Conservation (phyloP, 306 rosid species). For the Betula pendula region DNA sequence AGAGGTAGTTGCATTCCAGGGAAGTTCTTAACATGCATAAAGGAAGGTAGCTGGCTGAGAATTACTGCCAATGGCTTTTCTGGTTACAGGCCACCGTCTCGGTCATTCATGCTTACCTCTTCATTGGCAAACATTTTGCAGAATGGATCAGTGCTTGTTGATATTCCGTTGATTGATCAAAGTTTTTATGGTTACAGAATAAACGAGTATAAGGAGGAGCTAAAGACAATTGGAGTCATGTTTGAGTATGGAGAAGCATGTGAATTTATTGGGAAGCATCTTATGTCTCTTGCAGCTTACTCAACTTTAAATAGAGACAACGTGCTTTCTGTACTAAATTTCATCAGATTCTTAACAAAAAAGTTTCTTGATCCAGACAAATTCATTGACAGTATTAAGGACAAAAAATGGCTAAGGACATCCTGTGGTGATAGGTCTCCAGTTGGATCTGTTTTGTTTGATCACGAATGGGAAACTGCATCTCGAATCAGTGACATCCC, state of each 20-base stretch:
- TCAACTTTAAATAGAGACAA: conserved; percentile 37
- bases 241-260: conserved; percentile 64
- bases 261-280: conserved; percentile 53
- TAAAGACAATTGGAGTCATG: conserved; percentile 69
- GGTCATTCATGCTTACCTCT: conserved; percentile 54
- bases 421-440: conserved; percentile 57
- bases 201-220: conserved; percentile 50
- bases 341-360: conserved; percentile 48
- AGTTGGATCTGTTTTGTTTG: conserved; percentile 51
- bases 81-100: conserved; percentile 52
- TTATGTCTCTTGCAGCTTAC: conserved; percentile 54
- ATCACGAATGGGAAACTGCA: conserved; percentile 53
- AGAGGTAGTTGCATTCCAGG: conserved; percentile 22
- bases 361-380: conserved; percentile 21
- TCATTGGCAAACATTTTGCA: conserved; percentile 54
- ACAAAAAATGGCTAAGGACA: conserved; percentile 61
- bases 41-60: conserved; percentile 67
- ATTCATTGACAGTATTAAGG: conserved; percentile 45
- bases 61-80: conserved; percentile 41
- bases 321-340: conserved; percentile 50
- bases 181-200: conserved; percentile 50
- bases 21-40: conserved; percentile 49
- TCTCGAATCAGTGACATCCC: conserved; percentile 62
- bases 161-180: conserved; percentile 65
- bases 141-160: conserved; percentile 55